Evolutionary conservation across 805 yeast species (phyloP), one percentile per base, ranked within the genome.

Genomic region (Komagataella pastoris): DNA sequence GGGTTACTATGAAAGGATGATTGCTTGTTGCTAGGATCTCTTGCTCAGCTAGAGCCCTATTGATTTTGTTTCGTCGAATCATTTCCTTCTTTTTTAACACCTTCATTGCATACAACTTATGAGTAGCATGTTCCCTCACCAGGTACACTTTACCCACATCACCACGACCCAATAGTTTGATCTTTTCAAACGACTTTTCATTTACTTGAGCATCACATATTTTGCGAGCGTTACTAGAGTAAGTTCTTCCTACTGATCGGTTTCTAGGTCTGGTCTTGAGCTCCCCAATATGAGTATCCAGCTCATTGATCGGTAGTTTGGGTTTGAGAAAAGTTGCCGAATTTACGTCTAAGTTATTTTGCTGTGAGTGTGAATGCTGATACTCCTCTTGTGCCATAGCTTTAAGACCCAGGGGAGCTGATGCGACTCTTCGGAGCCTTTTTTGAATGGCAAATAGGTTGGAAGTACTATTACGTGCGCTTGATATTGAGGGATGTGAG

Each of bases 101-200:
- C 63, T 93, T 93, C 91, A 93, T 85, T 5, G 99, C 99, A 63
- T 81, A 93, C 40, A 89, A 68, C 56, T 81, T 79, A 56, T 82
- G 80, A 2, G 90, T 74, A 44, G 74, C 69, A 62, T 85, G 88
- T 59, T 95, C 97, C 54, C 85, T 77, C 4, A 93, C 99, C 24
- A 93, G 70, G 60, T 87, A 93, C 21, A 93, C 99, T 64, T 88
- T 90, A 3, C 99, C 99, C 44, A 93, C 98, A 61, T 93, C 99
- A 53, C 99, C 99, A 62, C 88, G 88, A 3, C 99, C 99, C 49
- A 93, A 69, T n/a, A 93, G 69, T 58, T 87, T 80, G 51, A 93
- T 79, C 63, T 88, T 91, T 57, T 90, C 97, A 64, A 93, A 93
- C 24, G 93, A 85, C 47, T 79, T 77, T 2, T 95, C 95, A 5